phyloP scores from a whole-genome alignment of 306 rosid genomes.

The Pterocarpus macrocarpus region DNA sequence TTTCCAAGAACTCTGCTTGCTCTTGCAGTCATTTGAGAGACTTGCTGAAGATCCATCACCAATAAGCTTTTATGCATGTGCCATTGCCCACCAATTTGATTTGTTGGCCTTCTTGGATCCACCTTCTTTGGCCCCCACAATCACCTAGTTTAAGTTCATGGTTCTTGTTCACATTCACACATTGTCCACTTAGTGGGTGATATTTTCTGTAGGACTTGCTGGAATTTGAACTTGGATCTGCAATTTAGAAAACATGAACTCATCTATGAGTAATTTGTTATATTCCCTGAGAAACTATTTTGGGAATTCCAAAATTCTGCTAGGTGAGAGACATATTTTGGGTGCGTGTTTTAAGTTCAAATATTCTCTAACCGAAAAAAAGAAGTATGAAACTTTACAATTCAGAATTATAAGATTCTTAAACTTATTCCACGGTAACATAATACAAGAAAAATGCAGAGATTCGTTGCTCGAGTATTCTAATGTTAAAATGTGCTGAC shows the following conservation, averaged over 20 bases:
- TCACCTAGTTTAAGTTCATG: conserved; percentile 41
- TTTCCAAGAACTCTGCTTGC: conserved; percentile 48
- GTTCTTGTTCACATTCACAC: conserved; percentile 41
- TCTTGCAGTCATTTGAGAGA: conserved; percentile 42
- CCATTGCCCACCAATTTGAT: conserved; percentile 29
- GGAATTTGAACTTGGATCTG: conserved; percentile 49
- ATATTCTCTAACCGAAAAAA: too few species aligned
- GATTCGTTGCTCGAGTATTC: not conserved
- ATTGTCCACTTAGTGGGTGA: conserved; percentile 47
- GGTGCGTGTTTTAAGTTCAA: too few species aligned
- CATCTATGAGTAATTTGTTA: too few species aligned
- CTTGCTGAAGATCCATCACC: conserved; percentile 33
- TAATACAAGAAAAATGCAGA: too few species aligned
- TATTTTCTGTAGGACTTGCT: conserved; percentile 41
- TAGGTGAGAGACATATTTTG: too few species aligned
- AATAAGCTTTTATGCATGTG: conserved; percentile 39
- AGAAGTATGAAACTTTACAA: too few species aligned
- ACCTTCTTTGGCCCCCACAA: conserved; percentile 39
- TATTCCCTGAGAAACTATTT: too few species aligned
- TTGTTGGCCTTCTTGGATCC: conserved; percentile 43
- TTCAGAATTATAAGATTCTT: too few species aligned
- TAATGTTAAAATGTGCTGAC: not conserved
- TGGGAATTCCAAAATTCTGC: too few species aligned
- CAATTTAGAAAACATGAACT: conserved; percentile 1
- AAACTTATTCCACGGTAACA: too few species aligned